Percentiles rank a stretch among this genome's conserved stretches.
These are phyloP conservation scores for Podospora conica DNA, from an alignment of 495 filamentous ascomycete species.

Conservation along the genomic window DNA sequence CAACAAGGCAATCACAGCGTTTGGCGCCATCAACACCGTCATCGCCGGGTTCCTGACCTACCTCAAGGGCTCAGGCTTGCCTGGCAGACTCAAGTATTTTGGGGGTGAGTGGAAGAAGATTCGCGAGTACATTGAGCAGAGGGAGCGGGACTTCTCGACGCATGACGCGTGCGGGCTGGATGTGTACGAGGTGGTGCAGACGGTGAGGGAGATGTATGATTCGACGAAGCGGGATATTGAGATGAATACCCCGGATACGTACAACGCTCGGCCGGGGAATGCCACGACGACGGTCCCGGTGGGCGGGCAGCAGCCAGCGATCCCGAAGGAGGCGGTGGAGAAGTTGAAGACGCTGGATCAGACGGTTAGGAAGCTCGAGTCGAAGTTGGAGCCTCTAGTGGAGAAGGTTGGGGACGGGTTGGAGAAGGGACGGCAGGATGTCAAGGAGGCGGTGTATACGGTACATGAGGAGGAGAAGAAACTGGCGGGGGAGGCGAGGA, in stretches of 20 bases:
- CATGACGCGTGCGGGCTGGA: not conserved
- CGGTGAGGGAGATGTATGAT: conserved; percentile 1
- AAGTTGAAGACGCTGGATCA: not conserved
- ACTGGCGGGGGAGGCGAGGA: not conserved
- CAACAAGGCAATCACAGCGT: conserved; percentile 13
- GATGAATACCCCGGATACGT: conserved; percentile 7
- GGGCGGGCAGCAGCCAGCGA: not conserved
- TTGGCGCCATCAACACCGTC: conserved; percentile 9
- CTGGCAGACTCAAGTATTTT: conserved; percentile 2
- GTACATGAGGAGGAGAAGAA: not conserved
- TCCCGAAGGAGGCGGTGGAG: not conserved
- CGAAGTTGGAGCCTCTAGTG: not conserved
- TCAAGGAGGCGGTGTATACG: not conserved
- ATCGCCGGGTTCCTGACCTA: conserved; percentile 8
- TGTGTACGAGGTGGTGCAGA: conserved; percentile 5
- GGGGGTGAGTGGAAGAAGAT: conserved; percentile 10
- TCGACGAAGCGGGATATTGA: conserved; percentile 5
- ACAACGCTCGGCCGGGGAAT: not conserved
- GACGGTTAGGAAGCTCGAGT: not conserved
- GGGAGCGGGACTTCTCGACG: conserved; percentile 6
- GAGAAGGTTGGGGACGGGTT: not conserved
- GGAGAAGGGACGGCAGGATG: not conserved
- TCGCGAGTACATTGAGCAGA: conserved; percentile 9
- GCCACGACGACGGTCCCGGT: not conserved
- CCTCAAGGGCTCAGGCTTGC: conserved; percentile 6